A percentile compares a stretch with the other conserved stretches of the same genome.
Evolutionary conservation across 805 yeast species (phyloP).

Genomic region (Metschnikowia proteae): DNA sequence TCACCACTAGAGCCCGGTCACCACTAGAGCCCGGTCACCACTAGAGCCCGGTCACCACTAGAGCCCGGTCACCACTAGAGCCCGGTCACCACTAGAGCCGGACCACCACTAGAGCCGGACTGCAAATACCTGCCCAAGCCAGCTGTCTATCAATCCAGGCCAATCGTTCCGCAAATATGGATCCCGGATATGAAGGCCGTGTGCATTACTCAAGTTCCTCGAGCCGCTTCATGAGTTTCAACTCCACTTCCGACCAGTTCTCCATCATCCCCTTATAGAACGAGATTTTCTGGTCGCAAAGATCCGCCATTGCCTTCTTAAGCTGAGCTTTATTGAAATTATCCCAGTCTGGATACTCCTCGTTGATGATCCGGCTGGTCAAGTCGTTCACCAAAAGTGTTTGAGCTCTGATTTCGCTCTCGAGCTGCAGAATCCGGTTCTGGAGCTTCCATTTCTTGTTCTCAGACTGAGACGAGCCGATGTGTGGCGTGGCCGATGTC

Average conservation of each 20-base stretch:
- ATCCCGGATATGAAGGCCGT: background rate
- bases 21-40: too few relatives aligned
- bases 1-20: too few relatives aligned
- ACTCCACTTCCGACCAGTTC: conserved; percentile 64
- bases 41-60: too few relatives aligned
- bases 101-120: too few relatives aligned
- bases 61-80: too few relatives aligned
- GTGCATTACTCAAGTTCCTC: conserved; percentile 14
- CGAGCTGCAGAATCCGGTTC: conserved; percentile 39
- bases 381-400: conserved; percentile 44
- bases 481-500: conserved; percentile 42
- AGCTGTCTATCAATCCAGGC: too few relatives aligned
- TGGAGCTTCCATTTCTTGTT: conserved; percentile 42
- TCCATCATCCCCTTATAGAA: conserved; percentile 66
- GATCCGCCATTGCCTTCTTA: conserved; percentile 61
- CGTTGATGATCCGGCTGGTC: conserved; percentile 44
- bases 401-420: conserved; percentile 43
- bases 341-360: conserved; percentile 67
- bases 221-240: conserved; percentile 14
- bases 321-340: conserved; percentile 74
- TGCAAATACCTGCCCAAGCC: too few relatives aligned
- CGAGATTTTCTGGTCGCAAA: conserved; percentile 72
- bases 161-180: too few relatives aligned
- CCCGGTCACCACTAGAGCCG: too few relatives aligned
- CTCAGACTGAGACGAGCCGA: conserved; percentile 41